Evolutionary conservation across 805 yeast species (phyloP).

Genomic region (Trichomonascus vanleenenianus): DNA sequence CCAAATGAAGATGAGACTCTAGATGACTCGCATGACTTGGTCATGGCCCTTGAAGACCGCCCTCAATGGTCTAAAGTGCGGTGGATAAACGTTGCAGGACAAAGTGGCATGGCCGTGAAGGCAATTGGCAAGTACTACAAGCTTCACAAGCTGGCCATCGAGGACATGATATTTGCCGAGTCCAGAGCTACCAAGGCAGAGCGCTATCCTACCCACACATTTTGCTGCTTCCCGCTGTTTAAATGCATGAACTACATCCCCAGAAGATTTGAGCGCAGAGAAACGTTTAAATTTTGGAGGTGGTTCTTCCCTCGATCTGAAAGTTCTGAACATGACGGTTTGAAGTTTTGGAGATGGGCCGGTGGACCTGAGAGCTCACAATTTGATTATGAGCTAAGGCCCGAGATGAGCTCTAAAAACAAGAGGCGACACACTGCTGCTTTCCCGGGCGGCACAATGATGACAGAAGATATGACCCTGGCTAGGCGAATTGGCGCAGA

Average conservation of each 20-base stretch:
- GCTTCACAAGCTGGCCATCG: slow-evolving; percentile 49
- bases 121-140: slow-evolving; percentile 37
- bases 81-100: slow-evolving; percentile 52
- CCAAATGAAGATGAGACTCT: slow-evolving; percentile 4
- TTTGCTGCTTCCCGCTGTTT: slow-evolving; percentile 47
- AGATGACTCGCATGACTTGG: slow-evolving; percentile 22
- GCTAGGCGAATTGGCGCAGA: slow-evolving; percentile 7
- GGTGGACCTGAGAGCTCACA: background rate
- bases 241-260: slow-evolving; percentile 33
- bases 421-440: too few relatives aligned
- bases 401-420: background rate
- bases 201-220: slow-evolving; percentile 43
- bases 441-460: too few relatives aligned
- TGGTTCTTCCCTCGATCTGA: too few relatives aligned
- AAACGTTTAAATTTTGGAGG: background rate
- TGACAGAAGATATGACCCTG: background rate
- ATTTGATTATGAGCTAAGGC: background rate
- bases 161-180: slow-evolving; percentile 57
- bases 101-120: slow-evolving; percentile 54
- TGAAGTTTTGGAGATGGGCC: too few relatives aligned
- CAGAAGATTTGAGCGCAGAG: background rate
- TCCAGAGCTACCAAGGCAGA: slow-evolving; percentile 49
- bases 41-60: slow-evolving; percentile 26
- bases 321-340: too few relatives aligned
- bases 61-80: slow-evolving; percentile 46